Evolutionary conservation across 148 eudicot genomes (phyloP), one percentile per base, ranked within the genome.

Genomic region (Silene latifolia): DNA sequence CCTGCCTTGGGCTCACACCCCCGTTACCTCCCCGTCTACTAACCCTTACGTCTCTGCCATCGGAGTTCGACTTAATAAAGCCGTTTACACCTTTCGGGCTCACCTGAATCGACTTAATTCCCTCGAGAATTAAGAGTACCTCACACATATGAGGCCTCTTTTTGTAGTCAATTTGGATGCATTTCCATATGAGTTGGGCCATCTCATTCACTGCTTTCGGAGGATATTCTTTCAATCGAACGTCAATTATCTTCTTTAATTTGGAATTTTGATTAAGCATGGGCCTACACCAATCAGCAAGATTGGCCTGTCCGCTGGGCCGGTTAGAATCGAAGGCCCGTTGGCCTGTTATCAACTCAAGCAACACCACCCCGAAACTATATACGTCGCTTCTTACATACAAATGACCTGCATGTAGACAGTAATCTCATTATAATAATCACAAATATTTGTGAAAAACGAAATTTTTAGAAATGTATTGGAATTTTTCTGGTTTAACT

Each of bases 371-470:
- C 0, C 98, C 97, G 14, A 89, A 93, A 7, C 95, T 84, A 3
- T 88, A 93, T 4, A 93, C 95, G 48, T 93, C 98, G 25, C 98
- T 93, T 76, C 81, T 86, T 42, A 32, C 35, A 27, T 87, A 89
- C 27, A 89, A 75, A 83, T 87, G 97, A 67, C 94, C 97, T 88
- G n/a, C n/a, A n/a, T n/a, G n/a, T n/a, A n/a, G n/a, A n/a, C n/a
- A n/a, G n/a, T n/a, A n/a, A n/a, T n/a, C n/a, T n/a, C n/a, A n/a
- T n/a, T n/a, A n/a, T n/a, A n/a, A n/a, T n/a, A n/a, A n/a, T n/a
- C n/a, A n/a, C n/a, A n/a, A n/a, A n/a, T n/a, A n/a, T n/a, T n/a
- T n/a, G n/a, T n/a, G n/a, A n/a, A n/a, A n/a, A n/a, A n/a, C n/a
- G n/a, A n/a, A n/a, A n/a, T n/a, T n/a, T n/a, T n/a, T n/a, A n/a